Evolutionary conservation across 2,329 filamentous ascomycete genomes (phyloP), one percentile per base, ranked within the genome.

Genomic region (Bipolaris sorokiniana): DNA sequence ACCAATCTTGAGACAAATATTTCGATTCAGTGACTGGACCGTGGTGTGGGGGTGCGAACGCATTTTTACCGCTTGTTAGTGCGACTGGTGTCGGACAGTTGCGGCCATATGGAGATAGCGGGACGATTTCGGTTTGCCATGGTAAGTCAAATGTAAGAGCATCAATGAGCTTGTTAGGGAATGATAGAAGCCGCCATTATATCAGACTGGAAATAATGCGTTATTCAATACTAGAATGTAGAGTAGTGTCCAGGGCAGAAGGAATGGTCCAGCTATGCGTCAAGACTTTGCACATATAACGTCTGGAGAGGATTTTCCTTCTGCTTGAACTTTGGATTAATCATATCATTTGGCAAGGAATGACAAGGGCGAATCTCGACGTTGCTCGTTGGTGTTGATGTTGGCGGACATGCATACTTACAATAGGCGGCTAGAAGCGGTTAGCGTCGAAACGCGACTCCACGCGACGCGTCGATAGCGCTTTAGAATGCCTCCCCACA

Each of bases 391-490:
- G 40, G 22, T 16, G 18, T 42, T n/a, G 4, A 48, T 20, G 45
- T 13, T 37, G 31, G 28, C 23, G 23, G 11, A 11, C 33, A 23
- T 33, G 41, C 26, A 28, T 28, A 28, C 6, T 6, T 26, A 7
- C 33, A 31, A 37, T 42, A 26, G 11, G 31, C 37, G 34, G 33
- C 37, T 45, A 16, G 51, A 62, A 41, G 38, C 40, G 49, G 64
- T 41, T 66, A 65, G 64, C 54, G 48, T 31, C 18, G 40, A 49
- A 56, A 58, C 66, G 58, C 64, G 63, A 40, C 40, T 7, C n/a
- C 47, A 62, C 61, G 63, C 61, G 61, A 62, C 61, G 61, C 58
- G 61, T 53, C 51, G 23, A 26, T 33, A 7, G 45, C 45, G 42
- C 54, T 22, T 45, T 38, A 38, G n/a, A 54, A 20, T 2, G 46